Evolutionary conservation across 2,329 filamentous ascomycete species (phyloP), one percentile per base, ranked within the genome.

Genomic region (Gaeumannomyces sp.): DNA sequence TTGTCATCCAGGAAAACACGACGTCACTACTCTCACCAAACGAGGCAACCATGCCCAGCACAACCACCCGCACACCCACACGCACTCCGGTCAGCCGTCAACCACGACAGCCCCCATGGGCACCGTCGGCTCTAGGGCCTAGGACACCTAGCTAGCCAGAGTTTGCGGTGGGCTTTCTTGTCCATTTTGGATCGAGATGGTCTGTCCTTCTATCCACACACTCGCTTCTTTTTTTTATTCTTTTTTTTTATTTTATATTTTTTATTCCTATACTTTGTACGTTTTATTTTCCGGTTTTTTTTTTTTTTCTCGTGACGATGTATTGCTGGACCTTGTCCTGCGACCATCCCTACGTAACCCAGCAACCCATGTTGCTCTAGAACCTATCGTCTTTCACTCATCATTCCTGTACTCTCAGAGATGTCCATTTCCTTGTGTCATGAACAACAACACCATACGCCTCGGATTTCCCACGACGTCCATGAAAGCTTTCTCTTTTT

Each of bases 1-100:
- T 53, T 65, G 59, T 16, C 29, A 1, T 7, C 7, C 62, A 90
- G 88, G 89, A 70, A 91, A 90, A 79, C 89, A 92, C 72, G 89
- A 92, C 73, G 89, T 92, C 61, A 83, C 85, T 64, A 85, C 81
- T 64, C 74, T 89, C 62, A 73, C 78, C 61, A 82, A 80, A 73
- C 79, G 78, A 69, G 76, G 79, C 66, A 80, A 81, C 50, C 70
- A 79, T 67, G 70, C 74, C 33, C 73, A 74, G 61, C 70, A 74
- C 33, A 72, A 75, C 64, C 63, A 65, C 4, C 59, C 66, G 3
- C 65, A 70, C 64, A 68, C 66, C 2, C 69, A 68, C 50, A 66
- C 67, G 1, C 67, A 69, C 65, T 0, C 64, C 65, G 2, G 63
- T 45, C 11, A 45, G 58, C 35, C 64, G 64, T 65, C 67, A 2